Base-by-base conservation (phyloP, 129 eudicot genomes). In the Pittosporum tobira region DNA sequence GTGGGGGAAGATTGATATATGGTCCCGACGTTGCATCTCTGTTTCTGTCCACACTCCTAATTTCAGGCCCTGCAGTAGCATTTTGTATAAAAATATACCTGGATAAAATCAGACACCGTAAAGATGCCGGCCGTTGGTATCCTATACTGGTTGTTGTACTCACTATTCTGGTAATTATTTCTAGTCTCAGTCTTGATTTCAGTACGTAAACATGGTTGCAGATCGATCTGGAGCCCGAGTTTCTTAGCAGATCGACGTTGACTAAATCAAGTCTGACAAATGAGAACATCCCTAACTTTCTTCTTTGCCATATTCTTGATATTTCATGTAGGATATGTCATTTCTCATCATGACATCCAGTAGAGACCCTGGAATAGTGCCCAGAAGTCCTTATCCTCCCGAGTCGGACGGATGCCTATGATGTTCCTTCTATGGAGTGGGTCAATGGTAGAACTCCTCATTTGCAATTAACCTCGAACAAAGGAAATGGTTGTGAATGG, bases 281-380 rank as follows among this genome's bases (percentile, higher is more conserved):
- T 9, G 44, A 57, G 36, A 18, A 4, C 16, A 51, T 59, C 24
- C 53, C 26, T 47, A 45, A 36, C 21, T 10, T 22, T 42, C 67
- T 51, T 16, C 44, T 27, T 59, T 62, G 45, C 15, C 45, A 40
- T 16, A 10, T 40, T 40, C 14, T 34, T 34, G 10, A 40, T 12
- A 40, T 14, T 51, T 61, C 38, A 14, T 70, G 73, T 86, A 93
- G 99, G 96, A 84, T 59, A 56, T 93, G 44, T 43, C 59, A 18
- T 84, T 93, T 75, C 87, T 93, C 57, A 68, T 83, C 82, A 44
- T 87, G 76, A 84, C 99, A 47, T 79, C 96, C 2, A 75, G 93
- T 69, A 87, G 94, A 81, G 94, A 93, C 70, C 99, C 99, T 31
- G 99, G 99, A 58, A 81, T 93, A 61, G 82, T 93, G 29, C 94